Conservation (phyloP, 805 yeast genomes). For the Myxozyma monticola region DNA sequence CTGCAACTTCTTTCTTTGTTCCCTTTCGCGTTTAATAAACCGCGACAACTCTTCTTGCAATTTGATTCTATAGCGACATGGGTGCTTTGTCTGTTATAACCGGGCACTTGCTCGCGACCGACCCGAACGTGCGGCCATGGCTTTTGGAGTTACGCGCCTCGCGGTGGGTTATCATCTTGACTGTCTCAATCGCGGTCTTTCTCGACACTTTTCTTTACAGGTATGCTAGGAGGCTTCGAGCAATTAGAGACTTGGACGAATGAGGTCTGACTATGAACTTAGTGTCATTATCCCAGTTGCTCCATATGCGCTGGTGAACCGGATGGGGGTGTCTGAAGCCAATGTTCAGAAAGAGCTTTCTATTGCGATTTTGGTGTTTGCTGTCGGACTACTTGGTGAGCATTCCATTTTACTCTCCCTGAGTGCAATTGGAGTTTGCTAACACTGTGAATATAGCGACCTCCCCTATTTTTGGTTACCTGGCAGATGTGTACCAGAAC, state of each 20-base stretch:
- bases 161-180: constrained; percentile 29
- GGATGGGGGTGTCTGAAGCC: constrained; percentile 35
- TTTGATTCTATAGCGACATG: no score
- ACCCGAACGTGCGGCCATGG: constrained; percentile 6
- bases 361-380: constrained; percentile 37
- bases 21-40: no score
- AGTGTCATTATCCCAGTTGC: constrained; percentile 38
- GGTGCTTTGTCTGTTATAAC: no score
- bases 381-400: constrained; percentile 37
- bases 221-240: background rate
- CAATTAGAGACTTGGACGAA: background rate
- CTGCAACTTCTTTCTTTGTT: no score
- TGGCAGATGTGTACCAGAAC: constrained; percentile 33
- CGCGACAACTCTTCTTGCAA: no score
- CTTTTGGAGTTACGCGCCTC: constrained; percentile 19
- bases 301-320: constrained; percentile 37
- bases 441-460: no score
- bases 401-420: background rate
- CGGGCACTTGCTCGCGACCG: background rate
- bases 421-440: no score
- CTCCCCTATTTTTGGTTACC: constrained; percentile 36
- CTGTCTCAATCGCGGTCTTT: constrained; percentile 39
- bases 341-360: constrained; percentile 36
- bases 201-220: constrained; percentile 40
- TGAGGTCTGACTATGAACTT: background rate